Base-by-base conservation (phyloP, 2,329 filamentous ascomycete species). In the Cladosporium sp. region DNA sequence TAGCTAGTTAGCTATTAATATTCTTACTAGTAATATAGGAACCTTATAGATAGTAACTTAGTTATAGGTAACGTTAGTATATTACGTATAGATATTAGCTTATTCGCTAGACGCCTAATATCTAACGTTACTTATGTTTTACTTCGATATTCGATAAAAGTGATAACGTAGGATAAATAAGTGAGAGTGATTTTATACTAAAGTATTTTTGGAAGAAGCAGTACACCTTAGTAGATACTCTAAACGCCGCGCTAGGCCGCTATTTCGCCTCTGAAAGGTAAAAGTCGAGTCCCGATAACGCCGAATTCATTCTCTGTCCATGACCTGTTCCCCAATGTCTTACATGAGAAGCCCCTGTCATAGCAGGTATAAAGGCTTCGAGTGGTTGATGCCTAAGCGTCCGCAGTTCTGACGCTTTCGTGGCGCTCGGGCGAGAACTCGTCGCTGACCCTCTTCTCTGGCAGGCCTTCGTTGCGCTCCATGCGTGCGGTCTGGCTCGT, bases 401-500 rank as follows among this genome's bases (percentile, higher is more conserved):
- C 37, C 3, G 23, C 23, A 16, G 11, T 58, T 16, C 16, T n/a
- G 37, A 56, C 61, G 50, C 18, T 49, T 56, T 69, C 68, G 14
- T 67, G 59, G 4, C 62, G 67, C 65, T 68, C 69, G 1, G 69
- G 67, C 23, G 52, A 63, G 57, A 63, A 65, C 14, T 70, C 69
- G n/a, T 65, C 52, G 18, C 65, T 67, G 5, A 67, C 31, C 49
- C 66, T 69, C 67, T 73, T 71, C 67, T 69, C 69, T 11, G 60
- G 44, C 18, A 69, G 58, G 14, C 65, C 69, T 21, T 70, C 37
- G 28, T 69, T 68, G 31, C 67, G 65, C 67, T 74, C 72, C 67
- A 73, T 66, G 12, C 69, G 62, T 4, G 65, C 65, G 8, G 66
- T 64, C 8, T 29, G 56, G 1, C 62, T 68, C 52, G 69, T 70